These are phyloP conservation scores for Mikania micrantha DNA, from an alignment of 129 eudicot genomes.

Conservation along the genomic window DNA sequence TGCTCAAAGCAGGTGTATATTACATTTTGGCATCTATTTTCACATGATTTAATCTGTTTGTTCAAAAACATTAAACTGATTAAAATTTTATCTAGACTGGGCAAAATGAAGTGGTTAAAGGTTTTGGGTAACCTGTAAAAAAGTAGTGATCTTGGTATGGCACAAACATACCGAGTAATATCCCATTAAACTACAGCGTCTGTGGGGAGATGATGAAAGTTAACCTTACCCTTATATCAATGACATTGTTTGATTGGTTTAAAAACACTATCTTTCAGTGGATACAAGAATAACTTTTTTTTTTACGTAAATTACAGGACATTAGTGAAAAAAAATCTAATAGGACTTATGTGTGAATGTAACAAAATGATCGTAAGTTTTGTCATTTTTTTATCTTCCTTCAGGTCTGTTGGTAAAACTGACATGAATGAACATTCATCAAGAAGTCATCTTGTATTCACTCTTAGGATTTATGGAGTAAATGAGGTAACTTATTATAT, in stretches of 20 bases:
- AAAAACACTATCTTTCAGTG: not conserved
- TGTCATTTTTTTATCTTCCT: constrained; percentile 2
- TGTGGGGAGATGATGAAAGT: too few relatives aligned
- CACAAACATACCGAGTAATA: too few relatives aligned
- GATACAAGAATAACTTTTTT: not conserved
- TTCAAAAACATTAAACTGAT: not conserved
- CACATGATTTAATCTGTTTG: not conserved
- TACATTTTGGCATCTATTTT: not conserved
- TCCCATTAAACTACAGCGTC: too few relatives aligned
- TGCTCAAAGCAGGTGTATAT: constrained; percentile 52
- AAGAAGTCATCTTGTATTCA: constrained; percentile 65
- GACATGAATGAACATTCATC: constrained; percentile 63
- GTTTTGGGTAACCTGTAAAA: not conserved
- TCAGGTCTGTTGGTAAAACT: constrained; percentile 62
- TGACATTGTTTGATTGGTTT: too few relatives aligned
- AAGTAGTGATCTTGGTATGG: not conserved
- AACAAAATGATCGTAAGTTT: not conserved
- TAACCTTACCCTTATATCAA: too few relatives aligned
- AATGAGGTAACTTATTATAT: constrained; percentile 42
- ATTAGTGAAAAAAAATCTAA: not conserved
- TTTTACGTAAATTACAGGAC: not conserved
- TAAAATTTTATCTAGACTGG: not conserved
- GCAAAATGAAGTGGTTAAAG: not conserved
- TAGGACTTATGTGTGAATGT: too few relatives aligned
- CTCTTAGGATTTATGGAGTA: constrained; percentile 52